Conservation (phyloP, 2,329 filamentous ascomycete species). For the Aureobasidium leucospermi region DNA sequence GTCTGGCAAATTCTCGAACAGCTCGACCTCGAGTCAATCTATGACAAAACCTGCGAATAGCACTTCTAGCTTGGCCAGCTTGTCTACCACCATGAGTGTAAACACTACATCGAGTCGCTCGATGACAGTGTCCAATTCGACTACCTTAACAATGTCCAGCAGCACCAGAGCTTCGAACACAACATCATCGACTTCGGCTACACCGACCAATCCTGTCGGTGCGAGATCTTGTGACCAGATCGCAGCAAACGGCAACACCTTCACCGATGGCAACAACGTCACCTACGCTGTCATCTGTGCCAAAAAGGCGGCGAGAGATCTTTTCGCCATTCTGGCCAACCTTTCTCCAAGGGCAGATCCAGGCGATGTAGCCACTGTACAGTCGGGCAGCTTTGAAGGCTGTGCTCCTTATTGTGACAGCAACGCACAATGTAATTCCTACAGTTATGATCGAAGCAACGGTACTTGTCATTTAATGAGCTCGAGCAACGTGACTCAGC, state of each 20-base stretch:
- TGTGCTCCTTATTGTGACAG: conserved; percentile 14
- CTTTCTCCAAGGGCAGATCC: neutral
- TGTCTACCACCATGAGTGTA: neutral
- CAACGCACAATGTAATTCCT: neutral
- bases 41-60: neutral
- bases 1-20: neutral
- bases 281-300: conserved; percentile 12
- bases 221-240: conserved; percentile 8
- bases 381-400: conserved; percentile 12
- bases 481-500: neutral
- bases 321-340: neutral
- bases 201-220: neutral
- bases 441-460: neutral
- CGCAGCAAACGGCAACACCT: conserved; percentile 2
- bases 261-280: conserved; percentile 1
- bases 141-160: neutral
- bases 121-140: neutral
- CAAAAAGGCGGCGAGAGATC: neutral
- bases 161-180: neutral
- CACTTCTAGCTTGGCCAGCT: neutral
- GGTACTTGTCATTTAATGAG: neutral
- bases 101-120: neutral
- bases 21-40: neutral
- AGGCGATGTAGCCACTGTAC: neutral
- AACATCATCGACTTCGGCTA: conserved; percentile 2